Conservation (phyloP, 2,329 filamentous ascomycete species). For the Blastomyces gilchristii region DNA sequence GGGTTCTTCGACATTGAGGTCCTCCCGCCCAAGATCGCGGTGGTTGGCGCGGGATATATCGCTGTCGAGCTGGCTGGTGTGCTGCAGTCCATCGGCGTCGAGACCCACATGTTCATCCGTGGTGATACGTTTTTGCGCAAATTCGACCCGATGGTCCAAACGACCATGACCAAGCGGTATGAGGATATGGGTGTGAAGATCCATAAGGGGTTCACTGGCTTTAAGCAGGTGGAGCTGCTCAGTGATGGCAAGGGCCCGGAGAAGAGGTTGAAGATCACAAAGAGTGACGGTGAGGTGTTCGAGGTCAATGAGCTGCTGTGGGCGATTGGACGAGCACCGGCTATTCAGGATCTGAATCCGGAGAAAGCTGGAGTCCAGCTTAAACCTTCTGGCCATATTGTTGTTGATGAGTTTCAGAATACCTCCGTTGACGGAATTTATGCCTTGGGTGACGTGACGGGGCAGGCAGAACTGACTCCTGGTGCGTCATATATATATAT, state of each 20-base stretch:
- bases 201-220: conserved; percentile 37
- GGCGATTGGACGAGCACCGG: conserved; percentile 41
- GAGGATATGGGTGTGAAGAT: conserved; percentile 40
- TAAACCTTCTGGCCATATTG: conserved; percentile 31
- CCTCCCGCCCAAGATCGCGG: conserved; percentile 41
- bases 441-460: conserved; percentile 43
- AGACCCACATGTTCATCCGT: conserved; percentile 43
- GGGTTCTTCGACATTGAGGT: conserved; percentile 43
- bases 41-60: conserved; percentile 44
- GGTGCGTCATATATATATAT: conserved; percentile 23
- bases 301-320: conserved; percentile 43
- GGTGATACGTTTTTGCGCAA: conserved; percentile 40
- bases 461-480: conserved; percentile 42
- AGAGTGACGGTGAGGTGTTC: conserved; percentile 34
- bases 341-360: conserved; percentile 35
- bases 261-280: conserved; percentile 38
- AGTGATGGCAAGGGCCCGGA: conserved; percentile 38
- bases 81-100: conserved; percentile 40
- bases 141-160: conserved; percentile 45
- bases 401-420: conserved; percentile 44
- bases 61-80: conserved; percentile 44
- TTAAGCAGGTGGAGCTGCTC: conserved; percentile 40
- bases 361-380: conserved; percentile 35
- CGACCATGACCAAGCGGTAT: conserved; percentile 43
- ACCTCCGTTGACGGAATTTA: conserved; percentile 40